Evolutionary conservation across 306 rosid species (phyloP).

Genomic region (Neltuma alba): DNA sequence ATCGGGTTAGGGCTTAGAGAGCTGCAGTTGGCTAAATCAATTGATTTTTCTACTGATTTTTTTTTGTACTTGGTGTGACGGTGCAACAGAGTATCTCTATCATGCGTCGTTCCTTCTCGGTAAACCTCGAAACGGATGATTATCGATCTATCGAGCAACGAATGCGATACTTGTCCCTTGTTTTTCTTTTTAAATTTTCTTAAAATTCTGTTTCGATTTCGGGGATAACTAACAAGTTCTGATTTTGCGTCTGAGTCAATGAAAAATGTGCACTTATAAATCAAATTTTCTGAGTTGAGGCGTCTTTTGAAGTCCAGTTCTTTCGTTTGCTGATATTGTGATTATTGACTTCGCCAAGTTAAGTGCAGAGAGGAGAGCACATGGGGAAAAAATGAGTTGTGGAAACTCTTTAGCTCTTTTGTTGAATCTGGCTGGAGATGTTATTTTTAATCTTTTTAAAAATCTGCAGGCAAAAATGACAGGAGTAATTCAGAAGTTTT

Average conservation of each 20-base stretch:
- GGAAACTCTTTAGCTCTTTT: background rate
- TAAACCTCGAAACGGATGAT: background rate
- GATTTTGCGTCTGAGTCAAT: background rate
- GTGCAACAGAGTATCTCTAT: background rate
- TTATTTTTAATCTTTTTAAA: background rate
- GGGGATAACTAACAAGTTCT: background rate
- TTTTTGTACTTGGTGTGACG: background rate
- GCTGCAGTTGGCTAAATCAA: background rate
- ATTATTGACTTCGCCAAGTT: background rate
- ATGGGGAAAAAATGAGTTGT: background rate
- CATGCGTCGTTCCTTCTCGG: background rate
- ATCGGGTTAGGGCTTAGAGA: background rate
- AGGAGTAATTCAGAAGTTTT: conserved; percentile 65
- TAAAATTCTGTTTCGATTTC: background rate
- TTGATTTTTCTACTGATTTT: background rate
- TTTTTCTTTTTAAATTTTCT: background rate
- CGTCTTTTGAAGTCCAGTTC: background rate
- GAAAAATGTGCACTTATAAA: background rate
- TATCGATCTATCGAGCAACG: background rate
- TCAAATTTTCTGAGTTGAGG: background rate
- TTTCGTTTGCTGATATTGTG: background rate
- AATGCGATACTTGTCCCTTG: background rate
- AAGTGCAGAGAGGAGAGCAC: background rate
- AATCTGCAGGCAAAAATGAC: conserved; percentile 55
- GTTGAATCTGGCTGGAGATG: background rate